phyloP scores from a whole-genome alignment of 2,329 filamentous ascomycete genomes.

The Gnomoniopsis sp. region DNA sequence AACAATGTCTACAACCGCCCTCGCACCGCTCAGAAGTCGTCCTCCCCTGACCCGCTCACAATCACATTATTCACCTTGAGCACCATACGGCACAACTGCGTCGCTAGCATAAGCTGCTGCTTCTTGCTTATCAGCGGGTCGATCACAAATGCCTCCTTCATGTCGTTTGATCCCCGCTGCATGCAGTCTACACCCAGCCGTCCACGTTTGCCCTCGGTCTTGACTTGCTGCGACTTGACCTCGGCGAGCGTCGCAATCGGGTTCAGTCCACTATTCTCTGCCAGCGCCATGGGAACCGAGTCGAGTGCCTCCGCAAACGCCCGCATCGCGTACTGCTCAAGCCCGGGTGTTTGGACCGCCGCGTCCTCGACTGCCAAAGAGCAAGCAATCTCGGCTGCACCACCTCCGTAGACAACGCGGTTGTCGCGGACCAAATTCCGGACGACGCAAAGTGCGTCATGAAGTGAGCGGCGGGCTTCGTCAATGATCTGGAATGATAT shows the following conservation, averaged over 20 bases:
- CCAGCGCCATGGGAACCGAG: constrained; percentile 88
- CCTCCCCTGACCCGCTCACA: constrained; percentile 79
- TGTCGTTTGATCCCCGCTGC: constrained; percentile 91
- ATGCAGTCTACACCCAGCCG: constrained; percentile 96
- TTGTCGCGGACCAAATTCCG: constrained; percentile 95
- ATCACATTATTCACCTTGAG: constrained; percentile 97
- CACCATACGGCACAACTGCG: constrained; percentile 97
- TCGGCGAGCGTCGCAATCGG: constrained; percentile 93
- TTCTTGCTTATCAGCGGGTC: constrained; percentile 97
- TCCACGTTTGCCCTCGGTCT: constrained; percentile 54
- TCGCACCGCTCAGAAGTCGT: constrained; percentile 67
- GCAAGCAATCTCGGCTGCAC: constrained; percentile 95
- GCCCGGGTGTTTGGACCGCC: constrained; percentile 89
- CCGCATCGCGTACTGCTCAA: constrained; percentile 98
- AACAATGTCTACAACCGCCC: background rate
- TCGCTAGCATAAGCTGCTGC: constrained; percentile 93
- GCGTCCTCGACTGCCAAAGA: constrained; percentile 94
- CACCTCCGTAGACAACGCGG: constrained; percentile 94
- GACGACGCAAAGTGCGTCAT: constrained; percentile 96
- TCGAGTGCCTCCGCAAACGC: constrained; percentile 96
- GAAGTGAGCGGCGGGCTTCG: constrained; percentile 94
- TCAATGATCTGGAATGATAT: constrained; percentile 77
- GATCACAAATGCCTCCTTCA: constrained; percentile 97
- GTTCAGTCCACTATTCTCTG: constrained; percentile 94
- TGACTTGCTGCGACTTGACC: constrained; percentile 95